Evolutionary conservation across 1,139 yeast species (phyloP).

Genomic region (Candida sp.): DNA sequence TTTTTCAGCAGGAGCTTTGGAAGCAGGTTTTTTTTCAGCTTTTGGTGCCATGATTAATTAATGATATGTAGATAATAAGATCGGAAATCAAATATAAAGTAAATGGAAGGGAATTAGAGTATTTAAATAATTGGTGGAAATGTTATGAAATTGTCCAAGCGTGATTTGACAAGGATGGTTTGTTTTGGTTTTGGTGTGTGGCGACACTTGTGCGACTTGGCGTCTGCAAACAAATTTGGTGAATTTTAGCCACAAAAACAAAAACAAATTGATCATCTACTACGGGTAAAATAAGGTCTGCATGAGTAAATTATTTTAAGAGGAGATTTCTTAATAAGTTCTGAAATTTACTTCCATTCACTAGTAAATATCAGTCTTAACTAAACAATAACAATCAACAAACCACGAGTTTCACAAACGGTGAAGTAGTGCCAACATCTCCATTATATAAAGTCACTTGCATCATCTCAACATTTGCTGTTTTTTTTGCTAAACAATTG

Average conservation of each 20-base stretch:
- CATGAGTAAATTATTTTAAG: background rate
- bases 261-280: background rate
- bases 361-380: background rate
- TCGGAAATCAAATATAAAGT: background rate
- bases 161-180: background rate
- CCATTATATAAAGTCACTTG: background rate
- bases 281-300: background rate
- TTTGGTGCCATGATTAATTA: conserved; percentile 76
- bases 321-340: background rate
- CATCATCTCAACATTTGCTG: background rate
- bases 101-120: background rate
- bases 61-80: background rate
- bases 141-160: no score
- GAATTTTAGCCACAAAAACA: background rate
- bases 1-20: conserved; percentile 97
- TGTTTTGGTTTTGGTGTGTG: background rate
- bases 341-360: background rate
- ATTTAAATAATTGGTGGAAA: no score
- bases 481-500: background rate
- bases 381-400: background rate
- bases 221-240: background rate
- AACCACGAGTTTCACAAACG: background rate
- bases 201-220: background rate
- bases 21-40: conserved; percentile 97
- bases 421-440: no score